Evolutionary conservation across 331 rosid species (phyloP).

Genomic region (Rosa hybrid): DNA sequence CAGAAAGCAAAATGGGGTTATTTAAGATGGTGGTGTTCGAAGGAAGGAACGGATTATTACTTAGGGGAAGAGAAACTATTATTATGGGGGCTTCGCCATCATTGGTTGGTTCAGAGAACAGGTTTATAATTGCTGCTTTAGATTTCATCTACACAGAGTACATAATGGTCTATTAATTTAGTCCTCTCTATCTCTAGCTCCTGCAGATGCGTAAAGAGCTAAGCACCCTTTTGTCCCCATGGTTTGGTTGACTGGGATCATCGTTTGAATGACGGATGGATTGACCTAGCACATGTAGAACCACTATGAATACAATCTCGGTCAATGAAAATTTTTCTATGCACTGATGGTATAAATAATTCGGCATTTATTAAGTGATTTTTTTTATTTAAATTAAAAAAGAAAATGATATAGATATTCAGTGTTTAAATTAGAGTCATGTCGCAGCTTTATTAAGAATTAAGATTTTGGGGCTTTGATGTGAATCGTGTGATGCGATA

Average conservation of each 20-base stretch:
- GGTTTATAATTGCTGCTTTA: slow-evolving; percentile 48
- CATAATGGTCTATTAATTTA: neutral
- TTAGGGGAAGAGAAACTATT: slow-evolving; percentile 47
- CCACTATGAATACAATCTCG: neutral
- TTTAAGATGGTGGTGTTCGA: slow-evolving; percentile 32
- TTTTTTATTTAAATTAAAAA: too few relatives aligned
- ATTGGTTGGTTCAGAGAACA: slow-evolving; percentile 80
- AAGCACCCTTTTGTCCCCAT: slow-evolving; percentile 47
- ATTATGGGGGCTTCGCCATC: slow-evolving; percentile 78
- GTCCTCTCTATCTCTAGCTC: neutral
- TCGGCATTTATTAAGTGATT: too few relatives aligned
- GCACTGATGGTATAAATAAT: too few relatives aligned
- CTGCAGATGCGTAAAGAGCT: slow-evolving; percentile 36
- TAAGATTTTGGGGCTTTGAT: too few relatives aligned
- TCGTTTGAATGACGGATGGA: slow-evolving; percentile 42
- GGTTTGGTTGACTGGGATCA: slow-evolving; percentile 10
- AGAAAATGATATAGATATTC: neutral
- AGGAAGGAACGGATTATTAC: slow-evolving; percentile 19
- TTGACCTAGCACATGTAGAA: slow-evolving; percentile 33
- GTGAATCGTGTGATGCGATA: too few relatives aligned
- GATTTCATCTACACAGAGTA: slow-evolving; percentile 37
- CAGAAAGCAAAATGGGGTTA: slow-evolving; percentile 45
- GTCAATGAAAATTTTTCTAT: too few relatives aligned
- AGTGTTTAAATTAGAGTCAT: neutral
- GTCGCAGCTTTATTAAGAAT: neutral